Conservation (phyloP, 805 yeast genomes). For the Grigorovia yakushimaensis region DNA sequence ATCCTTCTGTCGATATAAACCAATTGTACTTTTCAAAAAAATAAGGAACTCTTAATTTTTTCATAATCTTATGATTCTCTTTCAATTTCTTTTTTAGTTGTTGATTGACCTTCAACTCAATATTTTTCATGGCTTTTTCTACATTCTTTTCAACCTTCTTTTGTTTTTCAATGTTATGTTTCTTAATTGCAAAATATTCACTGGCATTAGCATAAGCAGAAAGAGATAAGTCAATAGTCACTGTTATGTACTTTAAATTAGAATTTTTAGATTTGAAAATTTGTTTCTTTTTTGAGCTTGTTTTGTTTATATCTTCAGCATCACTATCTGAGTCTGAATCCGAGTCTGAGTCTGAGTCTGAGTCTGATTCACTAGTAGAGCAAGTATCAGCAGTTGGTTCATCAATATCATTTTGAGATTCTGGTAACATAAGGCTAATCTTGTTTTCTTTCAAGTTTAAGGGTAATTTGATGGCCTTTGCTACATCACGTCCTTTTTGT, state of each 20-base stretch:
- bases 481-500: conserved; percentile 51
- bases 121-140: conserved; percentile 66
- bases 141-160: conserved; percentile 72
- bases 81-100: conserved; percentile 59
- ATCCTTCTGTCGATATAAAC: conserved; percentile 89
- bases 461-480: conserved; percentile 53
- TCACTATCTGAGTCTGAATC: conserved; percentile 14
- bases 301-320: conserved; percentile 8
- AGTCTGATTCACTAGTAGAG: conserved; percentile 14
- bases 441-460: conserved; percentile 61
- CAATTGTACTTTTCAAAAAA: conserved; percentile 94
- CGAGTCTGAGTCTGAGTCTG: conserved; percentile 6
- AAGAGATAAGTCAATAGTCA: conserved; percentile 54
- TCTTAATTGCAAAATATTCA: conserved; percentile 66
- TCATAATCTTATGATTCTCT: conserved; percentile 43
- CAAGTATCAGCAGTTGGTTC: conserved; percentile 20
- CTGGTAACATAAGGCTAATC: conserved; percentile 47
- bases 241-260: conserved; percentile 31
- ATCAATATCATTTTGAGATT: conserved; percentile 28
- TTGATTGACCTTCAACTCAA: conserved; percentile 63
- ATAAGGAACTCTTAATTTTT: conserved; percentile 56
- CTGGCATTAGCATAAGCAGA: conserved; percentile 89
- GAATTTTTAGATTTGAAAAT: background rate
- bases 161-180: conserved; percentile 67
- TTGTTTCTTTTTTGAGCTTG: conserved; percentile 5